Conservation (phyloP, 208 protist species). For the Trypanosoma platydactyli region DNA sequence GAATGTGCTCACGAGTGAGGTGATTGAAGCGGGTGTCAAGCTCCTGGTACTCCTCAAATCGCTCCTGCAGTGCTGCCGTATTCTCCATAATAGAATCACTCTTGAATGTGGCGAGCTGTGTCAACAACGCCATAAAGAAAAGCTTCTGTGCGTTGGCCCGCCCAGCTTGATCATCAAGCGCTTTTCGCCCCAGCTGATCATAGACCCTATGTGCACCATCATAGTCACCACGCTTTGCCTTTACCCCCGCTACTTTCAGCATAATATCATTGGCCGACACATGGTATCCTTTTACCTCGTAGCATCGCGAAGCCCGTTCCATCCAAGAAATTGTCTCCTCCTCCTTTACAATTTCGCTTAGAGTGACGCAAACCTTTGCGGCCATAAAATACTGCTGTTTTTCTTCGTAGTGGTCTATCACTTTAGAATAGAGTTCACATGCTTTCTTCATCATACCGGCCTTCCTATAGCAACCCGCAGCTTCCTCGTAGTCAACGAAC, state of each 20-base stretch:
- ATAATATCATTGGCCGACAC: slow-evolving; percentile 69
- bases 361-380: slow-evolving; percentile 61
- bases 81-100: slow-evolving; percentile 58
- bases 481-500: slow-evolving; percentile 67
- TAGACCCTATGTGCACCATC: slow-evolving; percentile 59
- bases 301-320: slow-evolving; percentile 64
- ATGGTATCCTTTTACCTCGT: slow-evolving; percentile 62
- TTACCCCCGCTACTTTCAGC: slow-evolving; percentile 73
- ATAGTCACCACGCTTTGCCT: slow-evolving; percentile 70
- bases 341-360: slow-evolving; percentile 62
- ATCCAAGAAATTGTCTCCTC: slow-evolving; percentile 69
- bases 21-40: slow-evolving; percentile 88
- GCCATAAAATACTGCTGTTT: slow-evolving; percentile 61
- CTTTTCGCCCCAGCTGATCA: slow-evolving; percentile 68
- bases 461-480: slow-evolving; percentile 58
- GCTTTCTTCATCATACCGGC: slow-evolving; percentile 42
- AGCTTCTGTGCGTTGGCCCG: slow-evolving; percentile 72
- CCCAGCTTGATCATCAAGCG: slow-evolving; percentile 70
- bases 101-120: slow-evolving; percentile 72
- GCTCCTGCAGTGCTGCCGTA: slow-evolving; percentile 63
- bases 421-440: slow-evolving; percentile 34
- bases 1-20: slow-evolving; percentile 85
- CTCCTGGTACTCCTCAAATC: slow-evolving; percentile 81
- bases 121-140: slow-evolving; percentile 81
- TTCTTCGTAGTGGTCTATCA: slow-evolving; percentile 68